phyloP scores from a whole-genome alignment of 2,329 filamentous ascomycete genomes.

The Aspergillus sp. region DNA sequence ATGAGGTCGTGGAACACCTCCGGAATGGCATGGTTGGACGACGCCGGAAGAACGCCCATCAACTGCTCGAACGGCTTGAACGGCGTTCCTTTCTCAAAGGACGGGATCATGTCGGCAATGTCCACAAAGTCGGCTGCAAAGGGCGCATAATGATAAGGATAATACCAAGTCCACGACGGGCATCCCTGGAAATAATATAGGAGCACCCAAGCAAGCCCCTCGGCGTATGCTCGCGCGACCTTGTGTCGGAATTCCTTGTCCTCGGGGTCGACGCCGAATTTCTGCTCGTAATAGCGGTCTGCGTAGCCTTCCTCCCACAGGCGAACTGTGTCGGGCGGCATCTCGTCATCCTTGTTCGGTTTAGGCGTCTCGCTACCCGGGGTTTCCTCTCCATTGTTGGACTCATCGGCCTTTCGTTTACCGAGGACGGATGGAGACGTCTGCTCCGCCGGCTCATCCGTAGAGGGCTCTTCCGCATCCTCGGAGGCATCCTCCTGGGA shows the following conservation, averaged over 20 bases:
- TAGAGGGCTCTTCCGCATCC: slow-evolving; percentile 24
- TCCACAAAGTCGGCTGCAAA: slow-evolving; percentile 94
- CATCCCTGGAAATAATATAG: slow-evolving; percentile 98
- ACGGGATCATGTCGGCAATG: slow-evolving; percentile 72
- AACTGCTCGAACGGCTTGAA: slow-evolving; percentile 95
- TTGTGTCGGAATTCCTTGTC: slow-evolving; percentile 84
- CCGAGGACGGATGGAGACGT: slow-evolving; percentile 33
- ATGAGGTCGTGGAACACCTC: slow-evolving; percentile 86
- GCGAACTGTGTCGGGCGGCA: slow-evolving; percentile 74
- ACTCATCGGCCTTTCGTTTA: slow-evolving; percentile 66
- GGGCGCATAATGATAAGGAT: slow-evolving; percentile 96
- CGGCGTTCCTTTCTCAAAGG: slow-evolving; percentile 78
- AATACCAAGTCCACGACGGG: slow-evolving; percentile 99
- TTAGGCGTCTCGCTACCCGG: slow-evolving; percentile 49
- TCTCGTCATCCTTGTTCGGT: slow-evolving; percentile 57
- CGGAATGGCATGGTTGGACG: slow-evolving; percentile 87
- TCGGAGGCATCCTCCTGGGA: slow-evolving; percentile 20
- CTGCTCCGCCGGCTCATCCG: slow-evolving; percentile 21
- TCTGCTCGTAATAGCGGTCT: slow-evolving; percentile 95
- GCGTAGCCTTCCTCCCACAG: slow-evolving; percentile 96
- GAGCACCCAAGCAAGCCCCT: slow-evolving; percentile 92
- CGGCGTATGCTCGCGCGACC: slow-evolving; percentile 87
- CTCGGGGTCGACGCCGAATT: slow-evolving; percentile 79
- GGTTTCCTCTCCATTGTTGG: slow-evolving; percentile 57
- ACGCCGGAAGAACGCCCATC: slow-evolving; percentile 95